These are phyloP conservation scores for Neopestalotiopsis sp. DNA, from an alignment of 2,329 filamentous ascomycete species.

Conservation along the genomic window DNA sequence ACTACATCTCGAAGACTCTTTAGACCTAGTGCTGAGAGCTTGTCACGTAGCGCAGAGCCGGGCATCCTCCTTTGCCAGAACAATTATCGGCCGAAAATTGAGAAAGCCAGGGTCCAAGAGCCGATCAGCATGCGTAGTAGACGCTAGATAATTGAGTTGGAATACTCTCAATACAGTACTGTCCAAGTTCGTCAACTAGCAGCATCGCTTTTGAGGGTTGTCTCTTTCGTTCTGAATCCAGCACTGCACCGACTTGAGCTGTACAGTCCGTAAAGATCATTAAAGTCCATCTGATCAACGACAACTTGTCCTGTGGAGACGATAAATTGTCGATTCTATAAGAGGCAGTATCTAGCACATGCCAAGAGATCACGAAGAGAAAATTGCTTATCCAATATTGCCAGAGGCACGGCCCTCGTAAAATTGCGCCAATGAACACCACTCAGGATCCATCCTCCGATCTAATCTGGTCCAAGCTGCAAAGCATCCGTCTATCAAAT, in stretches of 20 bases:
- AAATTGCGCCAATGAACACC: too few species aligned
- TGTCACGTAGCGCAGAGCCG: not conserved
- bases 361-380: too few species aligned
- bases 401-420: too few species aligned
- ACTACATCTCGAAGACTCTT: not conserved
- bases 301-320: too few species aligned
- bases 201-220: not conserved
- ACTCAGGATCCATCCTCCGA: too few species aligned
- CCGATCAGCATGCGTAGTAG: not conserved
- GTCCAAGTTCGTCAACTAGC: not conserved
- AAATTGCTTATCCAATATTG: too few species aligned
- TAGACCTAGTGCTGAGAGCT: not conserved
- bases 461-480: too few species aligned
- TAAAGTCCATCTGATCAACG: too few species aligned
- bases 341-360: too few species aligned
- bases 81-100: not conserved
- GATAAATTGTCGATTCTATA: too few species aligned
- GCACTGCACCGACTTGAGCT: not conserved
- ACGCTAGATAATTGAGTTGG: not conserved
- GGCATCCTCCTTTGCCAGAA: not conserved
- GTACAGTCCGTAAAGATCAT: too few species aligned
- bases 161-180: constrained; percentile 1
- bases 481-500: too few species aligned
- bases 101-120: not conserved
- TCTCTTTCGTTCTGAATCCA: not conserved